A percentile compares a stretch with the other conserved stretches of the same genome.
Conservation (phyloP, 1,284 basidiomycete genomes). For the Quambalaria eucalypti region DNA sequence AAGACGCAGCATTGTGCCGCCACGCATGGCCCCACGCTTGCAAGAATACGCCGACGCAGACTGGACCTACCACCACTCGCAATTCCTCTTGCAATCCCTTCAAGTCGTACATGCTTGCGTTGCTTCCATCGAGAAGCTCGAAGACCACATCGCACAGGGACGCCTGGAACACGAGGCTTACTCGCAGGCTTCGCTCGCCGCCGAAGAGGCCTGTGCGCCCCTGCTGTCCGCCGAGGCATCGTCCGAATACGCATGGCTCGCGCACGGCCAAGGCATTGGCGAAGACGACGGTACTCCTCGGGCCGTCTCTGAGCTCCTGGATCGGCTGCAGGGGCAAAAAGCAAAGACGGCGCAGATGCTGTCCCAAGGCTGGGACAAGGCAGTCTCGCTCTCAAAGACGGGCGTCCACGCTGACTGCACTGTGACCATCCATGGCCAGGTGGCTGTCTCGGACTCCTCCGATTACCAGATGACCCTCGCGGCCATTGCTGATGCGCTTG, state of each 20-base stretch:
- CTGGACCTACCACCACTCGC: background rate
- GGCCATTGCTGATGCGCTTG: background rate
- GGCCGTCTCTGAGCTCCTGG: background rate
- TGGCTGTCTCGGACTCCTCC: background rate
- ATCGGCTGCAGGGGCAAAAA: background rate
- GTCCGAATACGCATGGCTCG: background rate
- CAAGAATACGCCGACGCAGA: background rate
- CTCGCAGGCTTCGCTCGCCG: background rate
- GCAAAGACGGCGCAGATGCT: background rate
- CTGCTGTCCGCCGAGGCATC: background rate
- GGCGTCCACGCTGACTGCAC: background rate
- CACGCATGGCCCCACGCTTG: background rate
- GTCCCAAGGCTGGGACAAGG: background rate
- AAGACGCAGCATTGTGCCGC: background rate
- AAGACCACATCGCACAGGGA: background rate
- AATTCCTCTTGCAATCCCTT: background rate
- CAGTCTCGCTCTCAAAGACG: background rate
- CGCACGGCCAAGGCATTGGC: background rate
- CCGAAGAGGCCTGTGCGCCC: background rate
- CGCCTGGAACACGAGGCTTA: background rate
- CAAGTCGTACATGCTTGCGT: background rate
- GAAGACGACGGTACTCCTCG: too few relatives aligned
- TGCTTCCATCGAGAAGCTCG: background rate
- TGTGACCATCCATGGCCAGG: background rate
- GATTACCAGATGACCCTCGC: background rate